These are phyloP conservation scores for Salix caprea DNA, from an alignment of 345 rosid species.

Conservation along the genomic window DNA sequence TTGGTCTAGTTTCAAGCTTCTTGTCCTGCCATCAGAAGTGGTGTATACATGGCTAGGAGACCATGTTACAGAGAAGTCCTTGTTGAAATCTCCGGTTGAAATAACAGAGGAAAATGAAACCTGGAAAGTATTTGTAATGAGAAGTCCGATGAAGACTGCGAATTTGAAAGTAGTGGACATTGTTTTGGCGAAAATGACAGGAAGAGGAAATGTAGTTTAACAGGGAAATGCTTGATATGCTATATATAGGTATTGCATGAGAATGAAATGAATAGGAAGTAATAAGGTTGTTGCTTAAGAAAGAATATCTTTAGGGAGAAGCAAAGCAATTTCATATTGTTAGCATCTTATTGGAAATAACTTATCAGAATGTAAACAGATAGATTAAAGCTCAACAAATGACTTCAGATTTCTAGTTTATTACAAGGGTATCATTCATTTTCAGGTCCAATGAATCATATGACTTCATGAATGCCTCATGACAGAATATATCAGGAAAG, in stretches of 20 bases:
- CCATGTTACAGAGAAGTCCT: conserved; percentile 73
- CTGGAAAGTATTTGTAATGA: conserved; percentile 24
- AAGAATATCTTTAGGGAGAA: conserved; percentile 40
- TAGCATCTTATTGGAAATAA: not conserved
- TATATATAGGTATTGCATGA: conserved; percentile 27
- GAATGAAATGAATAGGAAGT: conserved; percentile 9
- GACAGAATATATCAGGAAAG: too few relatives aligned
- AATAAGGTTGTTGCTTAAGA: conserved; percentile 18
- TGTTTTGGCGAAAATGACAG: not conserved
- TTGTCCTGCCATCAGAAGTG: conserved; percentile 55
- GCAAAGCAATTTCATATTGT: conserved; percentile 30
- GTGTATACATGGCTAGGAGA: conserved; percentile 71
- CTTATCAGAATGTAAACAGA: not conserved
- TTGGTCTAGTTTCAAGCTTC: conserved; percentile 69
- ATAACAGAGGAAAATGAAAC: conserved; percentile 47
- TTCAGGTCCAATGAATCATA: too few relatives aligned
- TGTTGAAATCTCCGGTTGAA: conserved; percentile 56
- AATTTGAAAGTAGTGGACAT: conserved; percentile 19
- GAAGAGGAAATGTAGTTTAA: not conserved
- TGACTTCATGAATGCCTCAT: too few relatives aligned
- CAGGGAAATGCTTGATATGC: not conserved
- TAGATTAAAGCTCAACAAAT: too few relatives aligned
- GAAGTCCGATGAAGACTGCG: conserved; percentile 13
- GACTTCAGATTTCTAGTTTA: too few relatives aligned
- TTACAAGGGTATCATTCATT: too few relatives aligned